These are phyloP conservation scores for Arachnomyces sp. DNA, from an alignment of 2,329 filamentous ascomycete genomes.

Conservation along the genomic window DNA sequence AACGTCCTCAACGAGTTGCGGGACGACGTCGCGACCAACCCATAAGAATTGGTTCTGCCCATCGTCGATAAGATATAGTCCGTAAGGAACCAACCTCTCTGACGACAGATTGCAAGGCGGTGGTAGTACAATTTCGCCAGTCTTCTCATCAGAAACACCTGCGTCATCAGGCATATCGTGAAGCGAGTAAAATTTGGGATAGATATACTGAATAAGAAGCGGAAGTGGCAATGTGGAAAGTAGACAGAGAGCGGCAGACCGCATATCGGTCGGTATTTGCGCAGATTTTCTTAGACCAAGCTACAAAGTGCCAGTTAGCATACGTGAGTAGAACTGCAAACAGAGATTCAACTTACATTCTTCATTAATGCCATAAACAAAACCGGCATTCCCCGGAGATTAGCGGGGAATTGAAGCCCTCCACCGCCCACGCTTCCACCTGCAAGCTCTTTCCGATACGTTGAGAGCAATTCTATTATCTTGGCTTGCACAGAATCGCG, in stretches of 20 bases:
- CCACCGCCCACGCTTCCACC: constrained; percentile 91
- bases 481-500: constrained; percentile 87
- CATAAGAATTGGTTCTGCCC: constrained; percentile 97
- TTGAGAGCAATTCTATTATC: constrained; percentile 83
- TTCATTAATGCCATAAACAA: constrained; percentile 94
- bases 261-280: constrained; percentile 87
- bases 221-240: constrained; percentile 90
- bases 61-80: constrained; percentile 92
- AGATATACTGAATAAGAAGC: constrained; percentile 87
- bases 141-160: constrained; percentile 75
- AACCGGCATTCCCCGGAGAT: constrained; percentile 78
- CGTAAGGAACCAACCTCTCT: constrained; percentile 78
- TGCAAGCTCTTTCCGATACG: constrained; percentile 93
- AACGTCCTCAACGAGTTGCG: constrained; percentile 79
- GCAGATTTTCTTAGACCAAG: constrained; percentile 80
- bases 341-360: constrained; percentile 62
- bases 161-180: constrained; percentile 96
- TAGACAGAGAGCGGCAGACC: constrained; percentile 84
- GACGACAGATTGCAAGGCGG: constrained; percentile 80
- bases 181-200: constrained; percentile 73
- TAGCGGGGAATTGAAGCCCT: constrained; percentile 87
- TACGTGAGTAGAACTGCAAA: neutral
- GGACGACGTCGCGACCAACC: constrained; percentile 88
- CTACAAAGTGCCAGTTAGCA: constrained; percentile 24
- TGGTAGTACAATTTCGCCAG: constrained; percentile 81